Evolutionary conservation across 768 basidiomycete genomes (phyloP), one percentile per base, ranked within the genome.

Genomic region (Hebeloma cylindrosporum): DNA sequence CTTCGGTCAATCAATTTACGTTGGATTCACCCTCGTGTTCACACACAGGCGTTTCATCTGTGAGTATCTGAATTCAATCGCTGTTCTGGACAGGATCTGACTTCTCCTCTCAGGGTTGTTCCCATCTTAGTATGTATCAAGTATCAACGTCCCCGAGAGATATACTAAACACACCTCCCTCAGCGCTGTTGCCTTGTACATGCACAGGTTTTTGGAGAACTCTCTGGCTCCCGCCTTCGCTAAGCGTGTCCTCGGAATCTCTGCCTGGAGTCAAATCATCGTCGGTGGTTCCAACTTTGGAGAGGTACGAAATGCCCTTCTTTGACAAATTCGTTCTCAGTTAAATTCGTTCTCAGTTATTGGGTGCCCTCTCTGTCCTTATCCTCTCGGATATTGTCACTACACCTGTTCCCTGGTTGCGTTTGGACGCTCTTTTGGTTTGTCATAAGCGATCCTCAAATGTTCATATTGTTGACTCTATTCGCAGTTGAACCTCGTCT

Each of bases 261-360:
- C 63, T 3, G 57, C 61, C 5, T 66, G 65, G 65, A 60, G 59
- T 51, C 64, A 64, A 27, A 63, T 66, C 39, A 62, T 66, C 25
- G 62, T 63, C 23, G 64, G 64, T 17, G 64, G 64, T 14, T 66
- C 64, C 9, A 66, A 66, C 35, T 62, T 66, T 40, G 64, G 64
- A 38, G 64, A 66, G 47, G 61, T 59, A 27, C 10, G 36, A 25
- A 18, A n/a, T 8, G 21, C n/a, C 9, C 28, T 36, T 10, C 17
- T 31, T 27, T 5, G 10, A n/a, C 5, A 26, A 10, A 2, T 18
- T 20, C 35, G 11, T 36, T 25, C 20, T n/a, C n/a, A n/a, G n/a
- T n/a, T n/a, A n/a, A n/a, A n/a, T n/a, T n/a, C n/a, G n/a, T n/a
- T n/a, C n/a, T n/a, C 27, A 63, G 56, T 60, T 66, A 14, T 52